Evolutionary conservation across 352 stramenopile genomes (phyloP), one percentile per base, ranked within the genome.

Genomic region (Phytophthora europaea): DNA sequence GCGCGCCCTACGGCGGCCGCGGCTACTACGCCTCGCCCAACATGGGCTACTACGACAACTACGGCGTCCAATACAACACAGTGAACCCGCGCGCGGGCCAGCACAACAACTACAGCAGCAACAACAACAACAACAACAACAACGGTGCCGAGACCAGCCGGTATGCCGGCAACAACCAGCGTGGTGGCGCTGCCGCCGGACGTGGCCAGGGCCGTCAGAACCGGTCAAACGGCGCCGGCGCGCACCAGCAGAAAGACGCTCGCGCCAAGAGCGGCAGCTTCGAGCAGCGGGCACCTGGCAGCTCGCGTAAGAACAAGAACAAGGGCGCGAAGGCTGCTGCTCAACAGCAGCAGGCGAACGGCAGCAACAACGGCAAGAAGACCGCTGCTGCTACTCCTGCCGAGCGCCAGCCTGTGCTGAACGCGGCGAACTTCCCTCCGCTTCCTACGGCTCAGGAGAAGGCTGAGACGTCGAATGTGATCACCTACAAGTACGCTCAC

Each of bases 351-450:
- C 74, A 81, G 28, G 20, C 76, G 15, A 77, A 73, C 7, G 68
- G 62, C 13, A 79, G 63, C 56, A 69, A 33, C 38, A 84, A 74
- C 61, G 70, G 71, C 70, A 85, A 87, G 63, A 69, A 68, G 18
- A 26, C 73, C 6, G 64, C 61, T 4, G 66, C 76, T 51, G 61
- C 72, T 28, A 33, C 67, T 22, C 26, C 72, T 15, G 23, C 56
- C 28, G 86, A 94, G 60, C 84, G 85, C 55, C 88, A 96, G 73
- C 89, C 89, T 6, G 87, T 96, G 55, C 40, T 96, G 62, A 95
- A 90, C 76, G 81, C 85, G 58, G 81, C 84, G 28, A 95, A 96
- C 80, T 96, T 96, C 70, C 89, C 89, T 51, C 89, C 89, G 9
- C 84, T 96, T 2, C 88, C 88, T 12, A 83, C 76, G 18, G 73